Evolutionary conservation across 345 rosid species (phyloP).

Genomic region (Aquilaria sinensis): DNA sequence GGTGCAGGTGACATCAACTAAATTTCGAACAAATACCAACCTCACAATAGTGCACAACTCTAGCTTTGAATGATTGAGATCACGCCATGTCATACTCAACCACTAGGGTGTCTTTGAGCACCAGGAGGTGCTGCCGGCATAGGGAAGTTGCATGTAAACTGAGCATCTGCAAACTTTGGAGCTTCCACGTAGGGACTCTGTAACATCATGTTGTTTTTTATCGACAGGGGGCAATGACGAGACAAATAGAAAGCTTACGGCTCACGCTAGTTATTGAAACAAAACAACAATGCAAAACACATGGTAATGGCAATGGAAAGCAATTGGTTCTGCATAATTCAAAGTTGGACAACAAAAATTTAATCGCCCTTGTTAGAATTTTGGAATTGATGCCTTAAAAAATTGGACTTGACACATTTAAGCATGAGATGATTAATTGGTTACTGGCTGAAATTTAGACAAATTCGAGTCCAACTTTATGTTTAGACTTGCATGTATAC

Average conservation of each 20-base stretch:
- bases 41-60: neutral
- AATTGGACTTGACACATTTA: neutral
- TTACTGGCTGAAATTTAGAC: too few species aligned
- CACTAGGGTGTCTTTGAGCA: conserved; percentile 49
- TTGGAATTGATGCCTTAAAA: neutral
- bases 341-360: neutral
- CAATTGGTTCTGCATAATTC: neutral
- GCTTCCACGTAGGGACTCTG: conserved; percentile 80
- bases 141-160: conserved; percentile 40
- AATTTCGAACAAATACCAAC: too few species aligned
- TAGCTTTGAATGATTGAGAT: conserved; percentile 5
- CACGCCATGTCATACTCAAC: conserved; percentile 24
- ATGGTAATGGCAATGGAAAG: neutral
- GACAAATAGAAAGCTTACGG: neutral
- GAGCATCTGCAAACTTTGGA: conserved; percentile 37
- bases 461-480: too few species aligned
- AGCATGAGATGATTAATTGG: too few species aligned
- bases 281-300: neutral
- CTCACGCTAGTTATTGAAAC: too few species aligned
- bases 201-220: conserved; percentile 15
- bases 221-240: neutral
- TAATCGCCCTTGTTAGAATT: neutral
- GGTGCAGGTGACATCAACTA: neutral
- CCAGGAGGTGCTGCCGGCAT: conserved; percentile 72
- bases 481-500: too few species aligned